Evolutionary conservation across 352 stramenopile species (phyloP), one percentile per base, ranked within the genome.

Genomic region (Phytophthora fragariae): DNA sequence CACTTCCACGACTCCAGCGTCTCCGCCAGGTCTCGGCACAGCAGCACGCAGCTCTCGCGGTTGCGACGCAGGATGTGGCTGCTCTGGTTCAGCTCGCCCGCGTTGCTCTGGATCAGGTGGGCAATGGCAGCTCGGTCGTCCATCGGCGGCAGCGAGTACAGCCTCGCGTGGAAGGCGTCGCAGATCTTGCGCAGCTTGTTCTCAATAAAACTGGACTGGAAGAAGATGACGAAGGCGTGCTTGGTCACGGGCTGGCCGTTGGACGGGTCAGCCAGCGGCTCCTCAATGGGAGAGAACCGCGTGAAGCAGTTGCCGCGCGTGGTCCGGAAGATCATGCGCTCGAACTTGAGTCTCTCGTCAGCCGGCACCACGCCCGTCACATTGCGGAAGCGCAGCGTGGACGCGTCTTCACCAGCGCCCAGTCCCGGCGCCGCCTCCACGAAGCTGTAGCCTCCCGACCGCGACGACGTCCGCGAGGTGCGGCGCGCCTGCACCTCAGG

Each of bases 301-400:
- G 98, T 92, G 68, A 99, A 98, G 84, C 97, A 99, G 84, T 99
- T 99, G 65, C 98, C 97, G n/a, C 98, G 91, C 19, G 98, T 99
- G 31, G 95, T 97, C 44, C 98, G 97, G 85, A 99, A 99, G 62
- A 99, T 91, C 97, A 99, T 99, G 46, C 98, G 84, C 77, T 99
- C 97, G 75, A 99, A 99, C 69, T 98, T 97, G 56, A 94, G 75
- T 21, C 94, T 91, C 72, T 99, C 96, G 71, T 98, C 95, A 4
- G 91, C 93, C 0, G 92, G 86, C 17, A 99, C 90, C 1, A 99
- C 95, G 9, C 97, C 97, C 55, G 94, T 98, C 57, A 99, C 95
- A 76, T 93, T 97, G 17, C 90, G 94, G 81, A 99, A 98, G 10
- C 94, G 85, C 81, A 99, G 91, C 44, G 73, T 69, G 14, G 77